Evolutionary conservation across 2,329 filamentous ascomycete genomes (phyloP).

Genomic region (Aspergillus tanneri): DNA sequence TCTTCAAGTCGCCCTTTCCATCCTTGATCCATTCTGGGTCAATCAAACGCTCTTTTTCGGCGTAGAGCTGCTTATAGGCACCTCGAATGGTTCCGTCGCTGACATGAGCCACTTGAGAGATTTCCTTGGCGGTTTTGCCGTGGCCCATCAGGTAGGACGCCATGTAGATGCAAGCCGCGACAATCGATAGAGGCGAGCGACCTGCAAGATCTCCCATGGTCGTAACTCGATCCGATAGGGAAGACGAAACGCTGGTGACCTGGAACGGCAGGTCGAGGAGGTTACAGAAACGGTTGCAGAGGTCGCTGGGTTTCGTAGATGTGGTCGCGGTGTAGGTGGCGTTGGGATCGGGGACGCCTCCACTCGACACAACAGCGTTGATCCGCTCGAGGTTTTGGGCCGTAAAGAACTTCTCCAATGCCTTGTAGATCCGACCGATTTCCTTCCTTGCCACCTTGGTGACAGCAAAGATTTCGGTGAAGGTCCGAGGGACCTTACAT

Average conservation of each 20-base stretch:
- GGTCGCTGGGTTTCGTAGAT: slow-evolving; percentile 76
- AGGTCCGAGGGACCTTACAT: slow-evolving; percentile 80
- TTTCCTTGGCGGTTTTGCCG: slow-evolving; percentile 77
- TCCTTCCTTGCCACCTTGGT: slow-evolving; percentile 97
- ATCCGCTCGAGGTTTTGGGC: slow-evolving; percentile 65
- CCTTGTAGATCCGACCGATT: slow-evolving; percentile 93
- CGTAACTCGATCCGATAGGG: slow-evolving; percentile 74
- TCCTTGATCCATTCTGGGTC: slow-evolving; percentile 71
- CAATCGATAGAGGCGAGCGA: slow-evolving; percentile 88
- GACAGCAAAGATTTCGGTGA: slow-evolving; percentile 89
- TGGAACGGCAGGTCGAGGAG: slow-evolving; percentile 72
- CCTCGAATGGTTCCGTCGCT: slow-evolving; percentile 97
- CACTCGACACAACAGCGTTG: slow-evolving; percentile 50
- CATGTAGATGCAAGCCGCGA: slow-evolving; percentile 96
- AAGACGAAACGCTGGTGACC: slow-evolving; percentile 76
- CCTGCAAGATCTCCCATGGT: slow-evolving; percentile 80
- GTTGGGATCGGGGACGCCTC: slow-evolving; percentile 51
- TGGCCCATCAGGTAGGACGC: slow-evolving; percentile 82
- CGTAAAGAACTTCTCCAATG: slow-evolving; percentile 82
- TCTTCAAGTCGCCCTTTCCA: slow-evolving; percentile 68
- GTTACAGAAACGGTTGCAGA: slow-evolving; percentile 87
- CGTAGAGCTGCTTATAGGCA: slow-evolving; percentile 85
- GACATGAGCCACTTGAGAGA: slow-evolving; percentile 79
- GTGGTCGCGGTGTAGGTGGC: slow-evolving; percentile 68
- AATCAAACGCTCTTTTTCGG: slow-evolving; percentile 70